Evolutionary conservation across 352 stramenopile genomes (phyloP).

Genomic region (Pythium coloratum): DNA sequence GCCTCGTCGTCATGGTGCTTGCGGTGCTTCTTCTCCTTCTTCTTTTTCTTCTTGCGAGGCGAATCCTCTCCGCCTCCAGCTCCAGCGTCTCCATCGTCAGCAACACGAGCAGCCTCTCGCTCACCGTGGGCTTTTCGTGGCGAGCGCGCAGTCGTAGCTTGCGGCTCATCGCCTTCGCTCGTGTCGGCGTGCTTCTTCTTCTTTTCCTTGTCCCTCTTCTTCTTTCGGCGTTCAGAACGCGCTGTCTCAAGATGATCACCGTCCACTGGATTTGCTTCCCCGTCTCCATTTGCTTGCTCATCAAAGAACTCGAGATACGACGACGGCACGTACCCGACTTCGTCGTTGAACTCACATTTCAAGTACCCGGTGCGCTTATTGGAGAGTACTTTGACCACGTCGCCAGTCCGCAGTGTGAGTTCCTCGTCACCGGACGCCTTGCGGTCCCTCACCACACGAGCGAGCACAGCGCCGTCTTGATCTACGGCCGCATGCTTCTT

Average conservation of each 20-base stretch:
- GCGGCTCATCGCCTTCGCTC: constrained; percentile 44
- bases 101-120: constrained; percentile 20
- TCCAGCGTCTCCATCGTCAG: constrained; percentile 18
- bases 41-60: constrained; percentile 71
- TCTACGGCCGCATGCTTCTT: constrained; percentile 21
- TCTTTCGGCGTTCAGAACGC: constrained; percentile 45
- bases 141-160: constrained; percentile 28
- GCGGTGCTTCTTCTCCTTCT: constrained; percentile 41
- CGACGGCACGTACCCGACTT: constrained; percentile 75
- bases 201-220: constrained; percentile 60
- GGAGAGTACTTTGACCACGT: constrained; percentile 75
- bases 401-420: constrained; percentile 54
- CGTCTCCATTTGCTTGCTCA: constrained; percentile 16
- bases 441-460: constrained; percentile 67
- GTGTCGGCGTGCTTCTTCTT: constrained; percentile 38
- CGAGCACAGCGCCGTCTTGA: constrained; percentile 34
- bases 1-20: constrained; percentile 33
- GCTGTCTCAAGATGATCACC: constrained; percentile 23
- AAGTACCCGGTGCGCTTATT: constrained; percentile 79
- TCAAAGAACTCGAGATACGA: constrained; percentile 86
- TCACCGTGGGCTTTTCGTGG: constrained; percentile 43
- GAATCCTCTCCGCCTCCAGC: constrained; percentile 30
- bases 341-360: constrained; percentile 75
- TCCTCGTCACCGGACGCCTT: constrained; percentile 80
- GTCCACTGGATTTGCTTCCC: constrained; percentile 14